These are phyloP conservation scores for Panus rudis DNA, from an alignment of 768 basidiomycete species.

Conservation along the genomic window DNA sequence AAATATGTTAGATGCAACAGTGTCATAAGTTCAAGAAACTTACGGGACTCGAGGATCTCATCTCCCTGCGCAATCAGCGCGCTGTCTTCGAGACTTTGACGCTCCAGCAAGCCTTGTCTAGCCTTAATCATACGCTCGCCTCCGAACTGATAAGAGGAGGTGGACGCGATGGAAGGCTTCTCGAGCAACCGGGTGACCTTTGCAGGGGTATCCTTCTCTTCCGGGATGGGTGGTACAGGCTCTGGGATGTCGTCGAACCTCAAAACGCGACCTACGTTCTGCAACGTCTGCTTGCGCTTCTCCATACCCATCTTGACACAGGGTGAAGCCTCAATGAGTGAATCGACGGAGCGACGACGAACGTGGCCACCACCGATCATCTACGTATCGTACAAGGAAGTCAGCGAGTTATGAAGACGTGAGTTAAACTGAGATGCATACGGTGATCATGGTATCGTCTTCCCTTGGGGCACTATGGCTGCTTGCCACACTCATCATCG, in stretches of 20 bases:
- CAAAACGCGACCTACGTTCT: conserved; percentile 21
- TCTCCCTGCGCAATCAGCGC: conserved; percentile 62
- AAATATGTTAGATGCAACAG: neutral
- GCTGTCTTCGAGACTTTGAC: conserved; percentile 63
- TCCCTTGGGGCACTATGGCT: conserved; percentile 49
- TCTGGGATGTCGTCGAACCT: conserved; percentile 10
- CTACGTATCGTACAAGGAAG: conserved; percentile 32
- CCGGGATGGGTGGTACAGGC: conserved; percentile 1
- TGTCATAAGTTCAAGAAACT: conserved; percentile 19
- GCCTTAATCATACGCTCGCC: conserved; percentile 64
- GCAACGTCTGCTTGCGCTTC: conserved; percentile 44
- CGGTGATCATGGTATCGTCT: conserved; percentile 79
- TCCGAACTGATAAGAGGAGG: conserved; percentile 56
- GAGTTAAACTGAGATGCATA: conserved; percentile 27
- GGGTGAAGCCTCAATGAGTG: conserved; percentile 63
- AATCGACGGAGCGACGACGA: conserved; percentile 59
- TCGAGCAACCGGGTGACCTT: conserved; percentile 42
- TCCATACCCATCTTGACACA: conserved; percentile 40
- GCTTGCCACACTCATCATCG: conserved; percentile 46
- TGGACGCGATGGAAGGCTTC: conserved; percentile 63
- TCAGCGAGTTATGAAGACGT: conserved; percentile 9
- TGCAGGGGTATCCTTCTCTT: conserved; percentile 31
- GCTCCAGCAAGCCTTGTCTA: conserved; percentile 51
- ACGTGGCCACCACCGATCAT: conserved; percentile 79
- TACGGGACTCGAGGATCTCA: conserved; percentile 47